phyloP scores from a whole-genome alignment of 208 protist species.

The Trypanosoma cruzi region DNA sequence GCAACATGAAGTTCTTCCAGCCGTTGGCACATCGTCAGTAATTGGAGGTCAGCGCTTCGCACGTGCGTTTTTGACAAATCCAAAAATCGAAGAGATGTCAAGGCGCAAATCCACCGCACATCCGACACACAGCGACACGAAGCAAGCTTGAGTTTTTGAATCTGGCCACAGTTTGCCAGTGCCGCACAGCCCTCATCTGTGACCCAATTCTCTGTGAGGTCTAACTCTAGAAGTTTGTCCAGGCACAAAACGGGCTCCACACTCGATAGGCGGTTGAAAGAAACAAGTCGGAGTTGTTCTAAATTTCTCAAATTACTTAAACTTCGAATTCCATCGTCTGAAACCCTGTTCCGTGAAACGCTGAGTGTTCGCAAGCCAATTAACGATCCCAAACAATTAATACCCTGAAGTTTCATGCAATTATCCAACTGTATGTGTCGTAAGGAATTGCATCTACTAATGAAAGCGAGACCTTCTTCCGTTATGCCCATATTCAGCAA shows the following conservation, averaged over 20 bases:
- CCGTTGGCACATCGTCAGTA: slow-evolving; percentile 30
- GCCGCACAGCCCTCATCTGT: slow-evolving; percentile 29
- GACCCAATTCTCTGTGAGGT: slow-evolving; percentile 55
- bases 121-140: slow-evolving; percentile 37
- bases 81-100: slow-evolving; percentile 28
- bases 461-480: slow-evolving; percentile 44
- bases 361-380: slow-evolving; percentile 38
- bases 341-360: slow-evolving; percentile 53
- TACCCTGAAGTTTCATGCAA: slow-evolving; percentile 59
- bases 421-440: slow-evolving; percentile 64
- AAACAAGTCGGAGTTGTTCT: slow-evolving; percentile 54
- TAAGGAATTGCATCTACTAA: slow-evolving; percentile 44
- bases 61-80: slow-evolving; percentile 55
- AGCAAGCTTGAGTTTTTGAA: slow-evolving; percentile 30
- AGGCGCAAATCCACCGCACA: slow-evolving; percentile 25
- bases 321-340: slow-evolving; percentile 49
- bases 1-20: slow-evolving; percentile 58
- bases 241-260: slow-evolving; percentile 43
- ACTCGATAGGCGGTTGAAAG: slow-evolving; percentile 53
- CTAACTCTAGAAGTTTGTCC: slow-evolving; percentile 44
- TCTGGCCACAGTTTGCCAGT: slow-evolving; percentile 10
- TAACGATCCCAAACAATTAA: slow-evolving; percentile 52
- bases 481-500: slow-evolving; percentile 55
- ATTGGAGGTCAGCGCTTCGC: slow-evolving; percentile 30
- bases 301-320: slow-evolving; percentile 47